Conservation (phyloP, 208 protist genomes). For the Trypanosoma vivax region DNA sequence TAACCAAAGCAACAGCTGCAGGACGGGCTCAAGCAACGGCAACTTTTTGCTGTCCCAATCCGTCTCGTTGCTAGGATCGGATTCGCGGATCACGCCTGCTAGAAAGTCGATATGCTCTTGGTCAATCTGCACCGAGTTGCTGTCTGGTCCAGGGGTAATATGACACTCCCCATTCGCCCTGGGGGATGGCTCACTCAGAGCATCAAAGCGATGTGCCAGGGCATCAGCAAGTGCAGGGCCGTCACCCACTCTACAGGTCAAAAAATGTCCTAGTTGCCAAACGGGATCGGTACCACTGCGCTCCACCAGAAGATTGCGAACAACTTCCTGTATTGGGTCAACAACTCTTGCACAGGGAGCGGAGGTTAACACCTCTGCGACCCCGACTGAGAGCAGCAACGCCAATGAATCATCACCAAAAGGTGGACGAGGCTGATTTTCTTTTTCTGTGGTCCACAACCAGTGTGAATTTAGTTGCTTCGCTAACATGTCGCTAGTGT, state of each 20-base stretch:
- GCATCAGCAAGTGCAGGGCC: neutral
- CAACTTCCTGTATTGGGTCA: neutral
- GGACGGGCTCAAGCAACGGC: neutral
- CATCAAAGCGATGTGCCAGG: conserved; percentile 10
- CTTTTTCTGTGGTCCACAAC: neutral
- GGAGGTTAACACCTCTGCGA: conserved; percentile 17
- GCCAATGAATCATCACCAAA: conserved; percentile 59
- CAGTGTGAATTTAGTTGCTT: conserved; percentile 10
- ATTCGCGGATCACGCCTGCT: neutral
- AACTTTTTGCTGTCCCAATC: neutral
- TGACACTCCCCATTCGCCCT: neutral
- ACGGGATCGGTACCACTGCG: conserved; percentile 9
- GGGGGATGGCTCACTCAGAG: neutral
- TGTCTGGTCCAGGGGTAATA: too few relatives aligned
- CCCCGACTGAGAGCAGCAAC: conserved; percentile 27
- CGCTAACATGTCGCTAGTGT: conserved; percentile 4
- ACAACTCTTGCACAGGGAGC: too few relatives aligned
- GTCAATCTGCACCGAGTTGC: too few relatives aligned
- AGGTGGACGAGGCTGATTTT: neutral
- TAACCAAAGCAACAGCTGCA: conserved; percentile 9
- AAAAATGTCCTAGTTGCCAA: conserved; percentile 5
- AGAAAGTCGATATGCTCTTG: too few relatives aligned
- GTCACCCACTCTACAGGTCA: conserved; percentile 4
- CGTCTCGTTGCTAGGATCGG: neutral
- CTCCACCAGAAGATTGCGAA: neutral